Evolutionary conservation across 108 stramenopile genomes (phyloP).

Genomic region (Mediolabrus comicus): DNA sequence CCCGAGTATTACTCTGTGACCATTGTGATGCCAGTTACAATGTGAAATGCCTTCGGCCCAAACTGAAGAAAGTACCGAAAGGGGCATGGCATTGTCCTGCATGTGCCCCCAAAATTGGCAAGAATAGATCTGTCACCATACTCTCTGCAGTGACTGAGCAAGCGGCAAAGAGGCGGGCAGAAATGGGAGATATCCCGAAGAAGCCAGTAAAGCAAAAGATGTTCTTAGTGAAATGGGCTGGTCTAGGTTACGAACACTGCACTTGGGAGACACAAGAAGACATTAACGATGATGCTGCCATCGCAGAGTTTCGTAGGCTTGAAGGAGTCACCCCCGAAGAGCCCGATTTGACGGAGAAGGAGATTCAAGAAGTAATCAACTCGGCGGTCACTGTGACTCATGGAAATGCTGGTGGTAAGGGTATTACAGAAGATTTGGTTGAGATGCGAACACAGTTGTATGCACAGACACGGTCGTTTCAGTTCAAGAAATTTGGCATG

Average conservation of each 20-base stretch:
- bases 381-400: constrained; percentile 52
- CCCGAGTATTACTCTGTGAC: constrained; percentile 80
- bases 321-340: constrained; percentile 76
- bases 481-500: constrained; percentile 78
- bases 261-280: constrained; percentile 96
- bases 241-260: constrained; percentile 91
- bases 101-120: constrained; percentile 73
- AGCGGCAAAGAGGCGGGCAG: constrained; percentile 77
- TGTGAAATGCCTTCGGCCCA: constrained; percentile 67
- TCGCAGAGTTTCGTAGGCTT: constrained; percentile 71
- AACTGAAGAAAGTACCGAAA: constrained; percentile 70
- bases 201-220: constrained; percentile 73
- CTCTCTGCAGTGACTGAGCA: constrained; percentile 78
- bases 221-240: constrained; percentile 97
- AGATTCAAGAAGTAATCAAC: constrained; percentile 48
- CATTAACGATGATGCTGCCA: constrained; percentile 72
- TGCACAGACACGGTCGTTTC: constrained; percentile 75
- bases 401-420: constrained; percentile 62
- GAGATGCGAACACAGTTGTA: constrained; percentile 58
- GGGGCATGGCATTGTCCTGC: constrained; percentile 88
- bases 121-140: constrained; percentile 59
- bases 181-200: constrained; percentile 79
- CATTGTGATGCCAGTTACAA: constrained; percentile 89
- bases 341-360: constrained; percentile 58
- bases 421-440: constrained; percentile 44